Percentiles rank a stretch among this genome's conserved stretches.
Evolutionary conservation across 2,329 filamentous ascomycete genomes (phyloP).

Genomic region (Trichocomaceae sp.): DNA sequence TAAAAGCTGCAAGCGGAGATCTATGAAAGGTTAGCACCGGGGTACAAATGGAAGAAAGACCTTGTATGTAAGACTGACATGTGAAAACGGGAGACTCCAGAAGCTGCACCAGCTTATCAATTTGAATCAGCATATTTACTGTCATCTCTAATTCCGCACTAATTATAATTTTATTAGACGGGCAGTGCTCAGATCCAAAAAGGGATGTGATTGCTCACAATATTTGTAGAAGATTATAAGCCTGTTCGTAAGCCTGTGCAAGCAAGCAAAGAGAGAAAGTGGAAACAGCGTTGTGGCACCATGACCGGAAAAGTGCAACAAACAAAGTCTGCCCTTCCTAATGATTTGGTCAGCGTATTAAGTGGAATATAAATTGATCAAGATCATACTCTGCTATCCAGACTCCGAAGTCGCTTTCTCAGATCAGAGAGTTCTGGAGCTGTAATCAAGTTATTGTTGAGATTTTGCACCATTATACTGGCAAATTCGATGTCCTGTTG

Average conservation of each 20-base stretch:
- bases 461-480: conserved; percentile 98
- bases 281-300: conserved; percentile 97
- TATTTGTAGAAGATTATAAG: conserved; percentile 90
- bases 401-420: conserved; percentile 78
- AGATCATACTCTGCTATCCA: conserved; percentile 70
- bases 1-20: conserved; percentile 86
- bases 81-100: conserved; percentile 97
- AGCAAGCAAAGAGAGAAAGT: conserved; percentile 94
- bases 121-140: conserved; percentile 96
- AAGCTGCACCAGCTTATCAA: conserved; percentile 94
- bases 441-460: conserved; percentile 98
- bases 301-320: conserved; percentile 86
- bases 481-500: conserved; percentile 82
- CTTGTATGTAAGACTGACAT: conserved; percentile 51
- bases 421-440: conserved; percentile 89
- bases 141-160: conserved; percentile 98
- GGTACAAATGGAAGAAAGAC: background rate
- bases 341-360: conserved; percentile 16
- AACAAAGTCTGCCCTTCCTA: conserved; percentile 94
- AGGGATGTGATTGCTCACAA: conserved; percentile 56
- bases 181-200: background rate
- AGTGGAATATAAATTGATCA: background rate
- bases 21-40: conserved; percentile 41
- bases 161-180: conserved; percentile 21
- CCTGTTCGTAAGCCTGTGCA: conserved; percentile 95